Evolutionary conservation across 2,329 filamentous ascomycete genomes (phyloP), one percentile per base, ranked within the genome.

Genomic region (Stemphylium beticola): DNA sequence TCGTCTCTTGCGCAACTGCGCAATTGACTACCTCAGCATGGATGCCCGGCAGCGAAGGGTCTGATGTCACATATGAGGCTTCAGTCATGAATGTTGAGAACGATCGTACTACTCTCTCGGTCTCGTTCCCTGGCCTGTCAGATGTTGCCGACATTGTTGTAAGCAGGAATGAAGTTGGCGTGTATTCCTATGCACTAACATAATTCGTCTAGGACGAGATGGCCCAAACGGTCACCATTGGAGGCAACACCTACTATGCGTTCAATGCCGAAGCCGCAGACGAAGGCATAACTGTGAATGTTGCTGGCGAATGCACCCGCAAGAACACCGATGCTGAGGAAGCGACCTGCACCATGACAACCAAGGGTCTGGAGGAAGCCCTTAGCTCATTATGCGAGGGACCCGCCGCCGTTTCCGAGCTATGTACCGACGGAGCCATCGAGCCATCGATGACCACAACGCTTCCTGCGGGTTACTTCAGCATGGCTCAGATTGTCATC

Each of bases 21-120:
- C 48, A 67, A 22, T 18, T 69, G 12, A 73, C 69, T 4, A 72
- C 70, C 7, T 66, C 67, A 2, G 59, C 69, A 10, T 71, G 69
- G 66, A 45, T 71, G 43, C 67, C 68, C 3, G 49, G 64, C 26
- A 40, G 49, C 15, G 46, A 52, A 22, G 52, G 53, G 18, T 33
- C 47, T 4, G 50, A 63, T 7, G 33, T 58, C 8, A 55, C 51
- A 2, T 67, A 64, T 47, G 24, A 62, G 22, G 69, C 43, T 10
- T 71, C 69, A 1, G 61, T 72, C 4, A 42, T 74, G 20, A 55
- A 51, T 2, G 58, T 57, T 17, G 38, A 60, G 8, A 58, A 60
- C 8, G 68, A 64, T 15, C 57, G 56, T 18, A 66, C 62, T 10
- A 68, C 65, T 17, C 26, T 74, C 4, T 51, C 57, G 1, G 15